A percentile compares a stretch with the other conserved stretches of the same genome.
phyloP scores from a whole-genome alignment of 1,284 basidiomycete species.

The Apiotrichum siamense region DNA sequence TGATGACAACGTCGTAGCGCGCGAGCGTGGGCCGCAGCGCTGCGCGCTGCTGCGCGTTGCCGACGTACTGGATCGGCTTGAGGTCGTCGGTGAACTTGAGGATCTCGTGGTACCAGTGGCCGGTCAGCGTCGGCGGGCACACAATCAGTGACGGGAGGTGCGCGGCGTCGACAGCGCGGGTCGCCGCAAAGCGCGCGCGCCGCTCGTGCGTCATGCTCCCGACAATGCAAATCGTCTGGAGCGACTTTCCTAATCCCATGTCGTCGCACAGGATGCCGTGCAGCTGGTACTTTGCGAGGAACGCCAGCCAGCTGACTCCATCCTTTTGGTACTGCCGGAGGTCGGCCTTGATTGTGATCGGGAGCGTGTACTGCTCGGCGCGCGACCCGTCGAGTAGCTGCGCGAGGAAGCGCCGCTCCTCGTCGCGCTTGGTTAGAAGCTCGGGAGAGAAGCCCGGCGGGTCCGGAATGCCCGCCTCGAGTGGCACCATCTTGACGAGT shows the following conservation, averaged over 20 bases:
- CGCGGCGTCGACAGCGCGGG: constrained; percentile 67
- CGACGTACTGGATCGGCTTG: constrained; percentile 80
- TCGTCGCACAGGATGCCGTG: constrained; percentile 98
- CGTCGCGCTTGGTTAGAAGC: constrained; percentile 76
- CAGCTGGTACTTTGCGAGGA: constrained; percentile 90
- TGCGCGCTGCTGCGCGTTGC: constrained; percentile 78
- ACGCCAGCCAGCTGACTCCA: constrained; percentile 98
- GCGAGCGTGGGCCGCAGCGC: constrained; percentile 61
- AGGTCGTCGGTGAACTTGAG: constrained; percentile 78
- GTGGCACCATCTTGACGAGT: constrained; percentile 97
- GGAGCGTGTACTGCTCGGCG: constrained; percentile 84
- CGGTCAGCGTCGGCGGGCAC: constrained; percentile 93
- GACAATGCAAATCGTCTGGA: constrained; percentile 97
- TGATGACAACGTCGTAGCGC: constrained; percentile 82
- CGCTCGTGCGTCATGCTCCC: constrained; percentile 91
- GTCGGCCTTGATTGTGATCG: constrained; percentile 85
- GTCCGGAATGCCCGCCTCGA: constrained; percentile 95
- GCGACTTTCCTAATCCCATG: constrained; percentile 97
- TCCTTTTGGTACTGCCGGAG: constrained; percentile 97
- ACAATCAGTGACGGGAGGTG: constrained; percentile 92
- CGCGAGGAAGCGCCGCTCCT: constrained; percentile 84
- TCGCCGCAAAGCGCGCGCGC: constrained; percentile 61
- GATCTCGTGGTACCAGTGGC: constrained; percentile 99
- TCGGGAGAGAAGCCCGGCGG: constrained; percentile 88
- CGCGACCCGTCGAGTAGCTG: constrained; percentile 93